Evolutionary conservation across 2,329 filamentous ascomycete genomes (phyloP), one percentile per base, ranked within the genome.

Genomic region (Pseudogymnoascus sp.): DNA sequence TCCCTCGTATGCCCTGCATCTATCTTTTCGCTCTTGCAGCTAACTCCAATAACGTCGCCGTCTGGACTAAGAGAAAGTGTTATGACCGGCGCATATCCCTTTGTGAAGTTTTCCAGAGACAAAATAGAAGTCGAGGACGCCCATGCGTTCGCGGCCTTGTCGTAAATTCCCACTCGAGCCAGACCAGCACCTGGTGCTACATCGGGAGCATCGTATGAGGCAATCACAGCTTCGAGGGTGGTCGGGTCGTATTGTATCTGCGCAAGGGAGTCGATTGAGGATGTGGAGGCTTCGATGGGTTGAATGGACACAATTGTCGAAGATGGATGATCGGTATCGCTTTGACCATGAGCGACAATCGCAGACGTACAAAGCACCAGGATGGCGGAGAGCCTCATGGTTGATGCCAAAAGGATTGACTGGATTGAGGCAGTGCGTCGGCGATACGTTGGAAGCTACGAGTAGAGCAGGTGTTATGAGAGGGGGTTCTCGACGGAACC

Each of bases 1-100:
- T 88, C 84, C 67, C 85, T 78, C 69, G 85, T 88, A 68, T 83
- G 79, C 1, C 85, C 85, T 10, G 85, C 85, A 71, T 88, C 85
- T 63, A 88, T 83, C 68, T 73, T 73, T 18, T 84, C 80, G n/a
- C 84, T 84, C 71, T 81, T 81, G 56, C 81, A 72, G 36, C 78
- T 77, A 12, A 80, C 82, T 25, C 84, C 81, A 59, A 85, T 69
- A 1, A 84, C 74, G 6, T 75, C 73, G 6, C 78, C 80, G 25
- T 67, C 67, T 21, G 71, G 71, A 66, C 82, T 80, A 38, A 87
- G 75, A 2, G 78, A 79, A 11, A 88, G 72, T 25, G 84, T 70
- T 60, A 89, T 73, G 61, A 81, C 80, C 14, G 84, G 84, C 66
- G 81, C 77, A 72, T 83, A 87, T 5, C 85, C 85, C 74, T 86